Percentiles rank a stretch among this genome's conserved stretches.
These are phyloP conservation scores for Lactarius indigo DNA, from an alignment of 768 basidiomycete species.

Conservation along the genomic window DNA sequence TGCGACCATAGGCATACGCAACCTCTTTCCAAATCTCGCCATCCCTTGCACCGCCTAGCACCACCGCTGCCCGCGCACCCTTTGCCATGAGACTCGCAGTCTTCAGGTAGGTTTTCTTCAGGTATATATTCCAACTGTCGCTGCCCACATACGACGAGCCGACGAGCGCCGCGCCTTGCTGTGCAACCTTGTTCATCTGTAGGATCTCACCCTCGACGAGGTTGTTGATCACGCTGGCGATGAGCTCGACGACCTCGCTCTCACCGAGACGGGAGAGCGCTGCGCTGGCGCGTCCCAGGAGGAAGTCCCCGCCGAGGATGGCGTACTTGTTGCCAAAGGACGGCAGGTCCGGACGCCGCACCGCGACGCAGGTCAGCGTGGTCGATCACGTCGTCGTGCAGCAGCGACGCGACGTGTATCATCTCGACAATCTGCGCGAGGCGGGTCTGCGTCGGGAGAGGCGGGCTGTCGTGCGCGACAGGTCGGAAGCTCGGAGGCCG, in stretches of 20 bases:
- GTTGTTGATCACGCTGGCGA: slow-evolving; percentile 89
- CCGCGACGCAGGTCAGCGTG: slow-evolving; percentile 67
- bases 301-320: slow-evolving; percentile 92
- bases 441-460: slow-evolving; percentile 86
- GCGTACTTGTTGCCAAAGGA: slow-evolving; percentile 92
- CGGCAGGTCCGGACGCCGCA: slow-evolving; percentile 61
- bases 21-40: slow-evolving; percentile 85
- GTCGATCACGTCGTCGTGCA: slow-evolving; percentile 92
- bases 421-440: slow-evolving; percentile 97
- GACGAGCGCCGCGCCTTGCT: slow-evolving; percentile 36
- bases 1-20: slow-evolving; percentile 88
- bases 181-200: slow-evolving; percentile 58
- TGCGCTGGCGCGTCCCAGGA: slow-evolving; percentile 86
- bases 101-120: slow-evolving; percentile 92
- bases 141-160: slow-evolving; percentile 34
- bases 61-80: slow-evolving; percentile 74
- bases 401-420: slow-evolving; percentile 91
- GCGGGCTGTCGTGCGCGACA: slow-evolving; percentile 34
- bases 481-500: slow-evolving; percentile 31
- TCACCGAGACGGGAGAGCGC: slow-evolving; percentile 85
- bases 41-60: slow-evolving; percentile 77
- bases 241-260: slow-evolving; percentile 87
- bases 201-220: slow-evolving; percentile 96
- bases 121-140: slow-evolving; percentile 71
- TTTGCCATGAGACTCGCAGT: slow-evolving; percentile 91